Base-by-base conservation (phyloP, 2,329 filamentous ascomycete species). In the Colletotrichum eremochloae region DNA sequence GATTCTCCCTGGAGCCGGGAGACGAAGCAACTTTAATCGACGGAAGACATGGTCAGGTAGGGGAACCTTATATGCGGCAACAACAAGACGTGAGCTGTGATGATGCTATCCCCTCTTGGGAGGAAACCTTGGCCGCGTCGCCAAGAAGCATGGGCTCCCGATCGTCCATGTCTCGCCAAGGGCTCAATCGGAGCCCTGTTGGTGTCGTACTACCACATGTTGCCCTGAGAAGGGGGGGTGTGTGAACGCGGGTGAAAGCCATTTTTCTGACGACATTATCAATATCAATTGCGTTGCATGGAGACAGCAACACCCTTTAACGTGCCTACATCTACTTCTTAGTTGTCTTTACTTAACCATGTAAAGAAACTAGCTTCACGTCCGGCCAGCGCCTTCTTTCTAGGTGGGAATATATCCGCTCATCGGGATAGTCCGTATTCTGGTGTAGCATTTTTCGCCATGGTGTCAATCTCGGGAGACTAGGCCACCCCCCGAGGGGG, bases 131-230 rank as follows among this genome's bases (percentile, higher is more conserved):
- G 69, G 69, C 69, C 69, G 69, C 69, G 60, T 72, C 66, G 69
- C 69, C 69, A 72, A 72, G 69, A 36, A 69, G 65, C 66, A 60
- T 69, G 69, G 69, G 69, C 69, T 72, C 56, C 69, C 65, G 69
- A 72, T 69, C 69, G 66, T 64, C 65, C 65, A 69, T 58, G 69
- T 29, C 69, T 72, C 69, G 69, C 65, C 69, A 64, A 72, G 65
- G 36, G 33, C 33, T 52, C 65, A 46, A 50, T 71, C 68, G 69
- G 69, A 53, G 65, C 65, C 60, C 53, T 68, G 46, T 58, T 33
- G 46, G 48, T 72, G 65, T 60, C 63, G 58, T 46, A 46, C 58
- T 72, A 65, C 65, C 69, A 68, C 65, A 72, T 68, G 69, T 65
- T 46, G 58, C 69, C 69, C 36, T 29, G 64, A 58, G 50, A 20